Base-by-base conservation (phyloP, 75 land plant species). In the Isoetes taiwanensis region DNA sequence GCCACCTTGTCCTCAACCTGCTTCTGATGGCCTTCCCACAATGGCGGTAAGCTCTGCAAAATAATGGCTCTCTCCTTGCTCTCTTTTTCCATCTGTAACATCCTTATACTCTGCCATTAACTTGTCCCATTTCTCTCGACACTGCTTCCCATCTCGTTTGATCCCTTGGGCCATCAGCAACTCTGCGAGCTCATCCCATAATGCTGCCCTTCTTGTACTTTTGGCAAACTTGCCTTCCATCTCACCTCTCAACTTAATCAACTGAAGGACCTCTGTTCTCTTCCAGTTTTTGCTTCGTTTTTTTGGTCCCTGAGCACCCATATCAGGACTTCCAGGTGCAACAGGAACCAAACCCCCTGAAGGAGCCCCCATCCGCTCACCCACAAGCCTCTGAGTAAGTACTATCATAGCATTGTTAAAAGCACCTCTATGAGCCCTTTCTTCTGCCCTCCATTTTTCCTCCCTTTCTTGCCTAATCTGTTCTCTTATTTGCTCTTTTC, bases 121-220 rank as follows among this genome's bases (percentile, higher is more conserved):
- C 62, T 74, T 71, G 34, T 74, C 76, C 76, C 76, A 74, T 58
- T 74, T 74, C 30, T 74, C 76, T 29, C 76, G 38, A 43, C 76
- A 74, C 50, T 74, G 76, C 32, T 74, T 74, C 28, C 76, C 76
- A 52, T 74, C 76, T 28, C 76, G 46, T 39, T 74, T 71, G 33
- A 74, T 74, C 26, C 75, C 68, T 28, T 71, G 63, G n/a, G 57
- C 68, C 23, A 28, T 28, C 54, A 74, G 62, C 24, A 33, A 55
- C 46, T 64, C 67, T 2, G 75, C 74, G 0, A 74, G 54, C 61
- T 74, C 76, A 17, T 70, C 75, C 76, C 76, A 74, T 32, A 74
- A 25, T 10, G 62, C 76, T 23, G 76, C 75, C 4, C 76, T 58
- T 30, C 76, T 29, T 2, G 75, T 70, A 41, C 72, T 59, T 58